Percentiles rank a stretch among this genome's conserved stretches.
Evolutionary conservation across 169 alveolate species (phyloP).

Genomic region (Plasmodium adleri): DNA sequence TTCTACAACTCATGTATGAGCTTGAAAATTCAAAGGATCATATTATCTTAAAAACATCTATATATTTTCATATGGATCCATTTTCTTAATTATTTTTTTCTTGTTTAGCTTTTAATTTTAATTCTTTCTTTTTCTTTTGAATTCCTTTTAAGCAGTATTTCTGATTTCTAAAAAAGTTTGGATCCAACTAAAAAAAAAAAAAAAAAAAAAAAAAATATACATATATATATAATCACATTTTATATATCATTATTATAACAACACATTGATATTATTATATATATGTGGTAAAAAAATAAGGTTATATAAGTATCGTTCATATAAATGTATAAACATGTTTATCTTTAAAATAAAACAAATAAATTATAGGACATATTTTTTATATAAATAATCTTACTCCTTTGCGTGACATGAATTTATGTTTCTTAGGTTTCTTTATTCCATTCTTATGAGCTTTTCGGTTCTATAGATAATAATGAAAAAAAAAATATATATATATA

Average conservation of each 20-base stretch:
- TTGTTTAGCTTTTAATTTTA: conserved; percentile 52
- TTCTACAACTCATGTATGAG: no score
- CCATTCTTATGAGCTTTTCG: conserved; percentile 89
- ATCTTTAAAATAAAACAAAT: neutral
- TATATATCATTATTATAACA: neutral
- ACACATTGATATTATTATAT: neutral
- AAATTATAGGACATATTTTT: neutral
- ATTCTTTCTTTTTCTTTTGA: conserved; percentile 74
- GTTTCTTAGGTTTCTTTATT: conserved; percentile 82
- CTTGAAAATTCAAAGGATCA: no score
- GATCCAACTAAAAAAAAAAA: conserved; percentile 78
- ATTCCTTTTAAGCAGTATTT: conserved; percentile 86
- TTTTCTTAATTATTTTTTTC: conserved; percentile 19
- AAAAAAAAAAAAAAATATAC: conserved; percentile 5
- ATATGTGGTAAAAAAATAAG: no score
- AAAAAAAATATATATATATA: neutral
- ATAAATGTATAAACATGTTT: no score
- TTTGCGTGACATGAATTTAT: conserved; percentile 84
- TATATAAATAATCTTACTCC: conserved; percentile 80
- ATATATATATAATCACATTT: neutral
- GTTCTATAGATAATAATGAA: conserved; percentile 77
- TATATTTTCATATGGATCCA: neutral
- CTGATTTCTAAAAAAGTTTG: conserved; percentile 87
- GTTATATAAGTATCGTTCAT: no score
- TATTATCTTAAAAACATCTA: neutral